phyloP scores from a whole-genome alignment of 805 yeast species.

The Starmerella cellae region DNA sequence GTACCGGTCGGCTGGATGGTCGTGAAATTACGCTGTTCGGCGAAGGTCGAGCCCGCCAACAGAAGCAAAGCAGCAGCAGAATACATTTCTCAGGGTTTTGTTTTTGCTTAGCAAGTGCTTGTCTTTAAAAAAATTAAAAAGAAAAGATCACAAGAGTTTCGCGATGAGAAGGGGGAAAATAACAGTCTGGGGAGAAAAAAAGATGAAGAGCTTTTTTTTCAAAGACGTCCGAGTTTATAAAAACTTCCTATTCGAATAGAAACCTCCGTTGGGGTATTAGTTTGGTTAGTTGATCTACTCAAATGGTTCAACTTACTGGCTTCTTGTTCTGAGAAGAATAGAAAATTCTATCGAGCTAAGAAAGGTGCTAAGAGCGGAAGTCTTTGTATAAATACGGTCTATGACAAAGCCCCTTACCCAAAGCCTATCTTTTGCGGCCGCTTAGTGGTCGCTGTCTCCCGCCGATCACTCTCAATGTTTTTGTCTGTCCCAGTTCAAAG shows the following conservation, averaged over 20 bases:
- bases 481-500: neutral
- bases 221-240: no score
- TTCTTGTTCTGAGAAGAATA: neutral
- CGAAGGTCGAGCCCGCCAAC: slow-evolving; percentile 20
- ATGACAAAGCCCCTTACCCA: slow-evolving; percentile 7
- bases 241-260: neutral
- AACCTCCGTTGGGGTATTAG: slow-evolving; percentile 3
- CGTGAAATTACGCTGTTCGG: slow-evolving; percentile 21
- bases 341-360: slow-evolving; percentile 2
- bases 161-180: neutral
- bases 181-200: no score
- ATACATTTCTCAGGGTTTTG: slow-evolving; percentile 5
- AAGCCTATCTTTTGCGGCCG: slow-evolving; percentile 5
- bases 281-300: neutral
- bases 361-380: neutral
- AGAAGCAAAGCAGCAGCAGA: slow-evolving; percentile 16
- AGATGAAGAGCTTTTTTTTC: no score
- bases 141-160: no score
- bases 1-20: slow-evolving; percentile 23
- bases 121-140: no score
- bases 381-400: slow-evolving; percentile 2
- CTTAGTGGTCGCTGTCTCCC: slow-evolving; percentile 8
- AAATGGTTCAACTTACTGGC: neutral
- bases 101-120: neutral
- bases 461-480: slow-evolving; percentile 9